Evolutionary conservation across 2,329 filamentous ascomycete species (phyloP), one percentile per base, ranked within the genome.

Genomic region (Hirsutella minnesotensis): DNA sequence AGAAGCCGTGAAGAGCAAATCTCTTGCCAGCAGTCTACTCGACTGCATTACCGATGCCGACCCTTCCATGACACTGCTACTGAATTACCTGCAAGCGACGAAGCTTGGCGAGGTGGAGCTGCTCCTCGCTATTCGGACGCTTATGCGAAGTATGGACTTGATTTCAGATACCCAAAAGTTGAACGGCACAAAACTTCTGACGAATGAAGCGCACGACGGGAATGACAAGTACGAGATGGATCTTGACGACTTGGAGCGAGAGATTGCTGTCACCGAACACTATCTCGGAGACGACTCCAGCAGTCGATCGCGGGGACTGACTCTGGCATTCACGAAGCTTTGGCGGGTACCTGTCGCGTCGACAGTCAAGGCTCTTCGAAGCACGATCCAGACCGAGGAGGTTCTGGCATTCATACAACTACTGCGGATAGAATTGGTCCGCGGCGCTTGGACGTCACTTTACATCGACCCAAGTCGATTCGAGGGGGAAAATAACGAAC

Each of bases 381-480:
- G 70, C 10, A 73, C 72, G 22, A 75, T 86, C 46, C 71, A 73
- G 39, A 79, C 77, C 3, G 73, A 81, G 48, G 81, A 89, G 51
- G 76, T 83, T 20, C 66, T 86, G 10, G 79, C 79, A 30, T 70
- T 90, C 42, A 81, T 89, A 51, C 75, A 83, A 50, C 68, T 88
- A 5, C 69, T 90, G 24, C 78, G 84, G 44, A 71, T 82, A 49
- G 83, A 89, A 62, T 70, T 90, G 38, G 76, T 80, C 41, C 77
- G 79, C 49, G 84, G 84, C 44, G 80, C 81, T 27, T 90, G 85
- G 85, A 86, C 82, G 0, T 75, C 78, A 16, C 71, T 76, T 19
- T 87, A 88, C 58, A 63, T 84, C 31, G 81, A 84, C 51, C 61
- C 65, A 10, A 70, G 72, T 15, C 60, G 67, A 41, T 64, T 69